phyloP scores from a whole-genome alignment of 2,329 filamentous ascomycete genomes.

The Dactylonectria estremocensis region DNA sequence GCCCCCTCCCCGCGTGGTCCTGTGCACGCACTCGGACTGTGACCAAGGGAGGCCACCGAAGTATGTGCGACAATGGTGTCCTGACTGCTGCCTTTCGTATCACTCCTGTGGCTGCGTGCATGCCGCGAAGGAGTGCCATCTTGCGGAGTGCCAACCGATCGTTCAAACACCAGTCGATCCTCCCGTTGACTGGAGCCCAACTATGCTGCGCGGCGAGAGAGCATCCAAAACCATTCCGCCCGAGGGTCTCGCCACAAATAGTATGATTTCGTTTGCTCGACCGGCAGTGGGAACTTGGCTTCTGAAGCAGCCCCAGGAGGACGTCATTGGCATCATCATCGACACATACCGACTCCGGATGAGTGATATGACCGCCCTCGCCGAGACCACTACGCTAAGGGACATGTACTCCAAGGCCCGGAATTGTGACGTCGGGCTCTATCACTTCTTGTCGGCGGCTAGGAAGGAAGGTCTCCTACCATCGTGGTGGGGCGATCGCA shows the following conservation, averaged over 20 bases:
- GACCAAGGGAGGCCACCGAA: not conserved
- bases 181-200: not conserved
- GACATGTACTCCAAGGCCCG: conserved; percentile 41
- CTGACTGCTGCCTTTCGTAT: conserved; percentile 2
- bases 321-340: conserved; percentile 60
- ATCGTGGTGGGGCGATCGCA: conserved; percentile 56
- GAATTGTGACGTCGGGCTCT: conserved; percentile 49
- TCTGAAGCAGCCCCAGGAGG: conserved; percentile 54
- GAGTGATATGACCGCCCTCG: conserved; percentile 49
- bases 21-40: conserved; percentile 5
- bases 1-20: not conserved
- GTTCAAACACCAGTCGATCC: not conserved
- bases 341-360: conserved; percentile 60
- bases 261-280: conserved; percentile 52
- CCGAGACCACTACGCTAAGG: conserved; percentile 30
- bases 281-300: conserved; percentile 55
- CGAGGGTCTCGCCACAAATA: conserved; percentile 40
- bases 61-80: not conserved
- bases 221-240: conserved; percentile 10
- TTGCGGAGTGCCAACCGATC: conserved; percentile 7
- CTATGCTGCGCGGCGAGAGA: not conserved
- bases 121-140: not conserved
- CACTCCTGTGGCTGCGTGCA: conserved; percentile 16
- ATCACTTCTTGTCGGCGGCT: conserved; percentile 48
- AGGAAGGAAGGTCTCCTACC: conserved; percentile 51